Percentiles rank a stretch among this genome's conserved stretches.
Evolutionary conservation across 2,329 filamentous ascomycete species (phyloP).

Genomic region (Penicillium rolfsii): DNA sequence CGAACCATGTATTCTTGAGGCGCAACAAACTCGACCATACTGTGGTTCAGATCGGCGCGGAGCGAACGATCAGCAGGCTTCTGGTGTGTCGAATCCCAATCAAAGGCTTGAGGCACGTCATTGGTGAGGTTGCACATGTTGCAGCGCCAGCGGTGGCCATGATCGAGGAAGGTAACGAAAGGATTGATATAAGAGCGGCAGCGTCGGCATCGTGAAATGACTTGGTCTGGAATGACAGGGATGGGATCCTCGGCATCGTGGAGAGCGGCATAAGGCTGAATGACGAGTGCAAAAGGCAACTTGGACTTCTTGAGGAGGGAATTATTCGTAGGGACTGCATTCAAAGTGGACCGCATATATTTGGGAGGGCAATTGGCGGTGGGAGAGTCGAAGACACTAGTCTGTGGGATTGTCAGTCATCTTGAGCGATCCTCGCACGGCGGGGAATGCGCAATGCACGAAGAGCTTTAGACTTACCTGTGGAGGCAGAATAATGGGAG

Average conservation of each 20-base stretch:
- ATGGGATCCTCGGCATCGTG: conserved; percentile 91
- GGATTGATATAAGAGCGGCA: conserved; percentile 98
- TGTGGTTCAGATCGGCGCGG: conserved; percentile 87
- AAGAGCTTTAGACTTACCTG: conserved; percentile 67
- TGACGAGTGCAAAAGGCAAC: conserved; percentile 90
- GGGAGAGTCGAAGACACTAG: conserved; percentile 87
- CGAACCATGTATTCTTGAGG: conserved; percentile 99
- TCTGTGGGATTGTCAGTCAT: conserved; percentile 59
- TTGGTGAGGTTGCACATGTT: conserved; percentile 99
- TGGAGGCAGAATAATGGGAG: conserved; percentile 84
- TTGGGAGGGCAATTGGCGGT: conserved; percentile 89
- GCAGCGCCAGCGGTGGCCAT: conserved; percentile 96
- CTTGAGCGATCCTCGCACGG: conserved; percentile 1
- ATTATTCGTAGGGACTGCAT: conserved; percentile 89
- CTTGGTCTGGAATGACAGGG: conserved; percentile 91
- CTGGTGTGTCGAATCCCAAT: conserved; percentile 93
- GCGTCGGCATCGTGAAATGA: conserved; percentile 93
- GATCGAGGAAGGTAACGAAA: conserved; percentile 93
- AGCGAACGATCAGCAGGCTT: conserved; percentile 92
- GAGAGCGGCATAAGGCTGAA: conserved; percentile 90
- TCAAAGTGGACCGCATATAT: conserved; percentile 93
- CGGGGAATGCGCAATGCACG: neutral
- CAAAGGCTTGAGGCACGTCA: conserved; percentile 97
- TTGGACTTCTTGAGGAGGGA: conserved; percentile 96
- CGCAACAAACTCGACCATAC: conserved; percentile 96